Conservation (phyloP, 257 asterid species). For the Misopates orontium region DNA sequence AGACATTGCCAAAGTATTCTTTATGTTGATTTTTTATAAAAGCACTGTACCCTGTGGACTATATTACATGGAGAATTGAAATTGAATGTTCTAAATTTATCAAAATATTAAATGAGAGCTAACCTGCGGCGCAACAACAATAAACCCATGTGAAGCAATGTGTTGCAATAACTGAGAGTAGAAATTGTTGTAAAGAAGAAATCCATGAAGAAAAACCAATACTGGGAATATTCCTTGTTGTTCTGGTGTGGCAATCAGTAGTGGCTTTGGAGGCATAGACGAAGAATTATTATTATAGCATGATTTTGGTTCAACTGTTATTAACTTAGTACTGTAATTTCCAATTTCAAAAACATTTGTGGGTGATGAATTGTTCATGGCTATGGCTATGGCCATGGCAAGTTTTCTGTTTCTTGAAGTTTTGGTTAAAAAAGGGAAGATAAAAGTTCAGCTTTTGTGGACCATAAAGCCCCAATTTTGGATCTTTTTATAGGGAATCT, state of each 20-base stretch:
- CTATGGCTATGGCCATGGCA: background rate
- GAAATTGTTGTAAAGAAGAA: constrained; percentile 74
- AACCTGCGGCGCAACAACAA: constrained; percentile 90
- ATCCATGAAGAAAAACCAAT: constrained; percentile 77
- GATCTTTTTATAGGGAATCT: background rate
- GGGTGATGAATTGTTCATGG: constrained; percentile 35
- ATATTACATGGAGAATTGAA: background rate
- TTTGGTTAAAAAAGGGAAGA: constrained; percentile 24
- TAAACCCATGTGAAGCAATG: constrained; percentile 82
- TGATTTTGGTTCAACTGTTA: constrained; percentile 35
- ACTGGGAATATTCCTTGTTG: constrained; percentile 64
- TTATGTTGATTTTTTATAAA: too few relatives aligned
- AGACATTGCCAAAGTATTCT: too few relatives aligned
- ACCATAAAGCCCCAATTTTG: constrained; percentile 23
- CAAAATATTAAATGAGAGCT: background rate
- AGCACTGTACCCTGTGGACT: too few relatives aligned
- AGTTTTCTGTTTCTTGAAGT: background rate
- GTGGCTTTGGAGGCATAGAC: constrained; percentile 47
- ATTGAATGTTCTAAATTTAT: background rate
- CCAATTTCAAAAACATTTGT: constrained; percentile 48
- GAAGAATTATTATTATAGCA: constrained; percentile 18
- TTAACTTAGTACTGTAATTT: constrained; percentile 33
- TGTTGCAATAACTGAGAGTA: constrained; percentile 80
- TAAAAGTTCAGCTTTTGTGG: constrained; percentile 28
- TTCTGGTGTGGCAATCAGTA: constrained; percentile 62